Evolutionary conservation across 768 basidiomycete genomes (phyloP), one percentile per base, ranked within the genome.

Genomic region (Calvatia gigantea): DNA sequence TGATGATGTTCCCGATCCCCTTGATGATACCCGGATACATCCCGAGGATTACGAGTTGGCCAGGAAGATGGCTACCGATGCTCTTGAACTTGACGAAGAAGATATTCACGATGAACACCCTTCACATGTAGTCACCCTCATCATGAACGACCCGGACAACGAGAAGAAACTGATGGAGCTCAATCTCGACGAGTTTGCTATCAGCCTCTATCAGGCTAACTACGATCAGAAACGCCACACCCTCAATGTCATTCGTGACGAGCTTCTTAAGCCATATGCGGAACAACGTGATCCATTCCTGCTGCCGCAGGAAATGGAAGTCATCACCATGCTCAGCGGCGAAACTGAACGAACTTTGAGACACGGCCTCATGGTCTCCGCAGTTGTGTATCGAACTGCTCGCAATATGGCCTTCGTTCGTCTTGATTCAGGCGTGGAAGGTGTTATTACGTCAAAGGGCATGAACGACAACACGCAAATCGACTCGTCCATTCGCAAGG

Each of bases 21-120:
- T 99, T 50, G 97, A 99, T 65, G 86, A 86, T 65, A 98, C 95
- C 33, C 90, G 97, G 17, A 92, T 99, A 51, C 97, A 99, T 65
- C 93, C 93, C 5, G 92, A 96, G 67, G 97, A 99, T 71, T 99
- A 98, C 66, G 95, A 98, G 61, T 79, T 98, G 35, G 96, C 97
- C 3, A 86, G 93, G 32, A 98, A 98, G 76, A 97, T 99, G 94
- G 96, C 96, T 33, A 91, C 92, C 17, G 94, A 98, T 70, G 94
- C 96, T 4, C 80, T 98, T 12, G 97, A 98, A 65, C 80, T 93
- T n/a, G 97, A 99, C 61, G 94, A 96, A 64, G 97, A 98, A 69
- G 97, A 99, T 72, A 80, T 94, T 31, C 90, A 91, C 54, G 91
- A 92, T 60, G 85, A 90, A 63, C 91, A 96, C 67, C 91, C 94